A percentile compares a stretch with the other conserved stretches of the same genome.
Evolutionary conservation across 371 early-diverging fungal genomes (phyloP).

Genomic region (Mucor sp.): DNA sequence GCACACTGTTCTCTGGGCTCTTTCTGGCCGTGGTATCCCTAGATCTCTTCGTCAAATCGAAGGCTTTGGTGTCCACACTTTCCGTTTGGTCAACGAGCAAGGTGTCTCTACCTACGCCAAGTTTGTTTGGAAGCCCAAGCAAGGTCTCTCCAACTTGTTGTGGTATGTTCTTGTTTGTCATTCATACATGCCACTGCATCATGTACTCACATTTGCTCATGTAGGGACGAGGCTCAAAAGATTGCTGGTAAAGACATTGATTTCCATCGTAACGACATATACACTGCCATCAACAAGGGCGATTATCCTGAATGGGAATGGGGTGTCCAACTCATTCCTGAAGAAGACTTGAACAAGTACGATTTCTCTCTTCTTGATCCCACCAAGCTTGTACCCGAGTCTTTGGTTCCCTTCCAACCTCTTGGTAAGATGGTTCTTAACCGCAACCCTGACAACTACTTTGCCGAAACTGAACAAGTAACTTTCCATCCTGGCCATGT

Average conservation of each 20-base stretch:
- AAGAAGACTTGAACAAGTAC: constrained; percentile 44
- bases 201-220: neutral
- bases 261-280: constrained; percentile 54
- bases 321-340: constrained; percentile 49
- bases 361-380: constrained; percentile 56
- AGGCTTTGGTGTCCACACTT: constrained; percentile 51
- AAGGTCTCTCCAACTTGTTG: constrained; percentile 44
- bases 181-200: neutral
- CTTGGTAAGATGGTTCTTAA: constrained; percentile 57
- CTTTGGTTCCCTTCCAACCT: constrained; percentile 42
- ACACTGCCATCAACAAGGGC: constrained; percentile 45
- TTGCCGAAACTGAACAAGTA: constrained; percentile 59
- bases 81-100: constrained; percentile 50
- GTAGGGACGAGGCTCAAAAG: constrained; percentile 52
- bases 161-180: constrained; percentile 26
- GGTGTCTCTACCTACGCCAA: constrained; percentile 49
- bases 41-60: constrained; percentile 47
- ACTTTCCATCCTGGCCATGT: constrained; percentile 45
- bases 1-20: constrained; percentile 51
- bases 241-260: constrained; percentile 58
- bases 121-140: constrained; percentile 58
- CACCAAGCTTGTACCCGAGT: constrained; percentile 61
- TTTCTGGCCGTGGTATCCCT: constrained; percentile 51
- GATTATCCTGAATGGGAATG: constrained; percentile 56
- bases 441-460: constrained; percentile 56